Evolutionary conservation across 2,329 filamentous ascomycete genomes (phyloP).

Genomic region (Knufia petricola): DNA sequence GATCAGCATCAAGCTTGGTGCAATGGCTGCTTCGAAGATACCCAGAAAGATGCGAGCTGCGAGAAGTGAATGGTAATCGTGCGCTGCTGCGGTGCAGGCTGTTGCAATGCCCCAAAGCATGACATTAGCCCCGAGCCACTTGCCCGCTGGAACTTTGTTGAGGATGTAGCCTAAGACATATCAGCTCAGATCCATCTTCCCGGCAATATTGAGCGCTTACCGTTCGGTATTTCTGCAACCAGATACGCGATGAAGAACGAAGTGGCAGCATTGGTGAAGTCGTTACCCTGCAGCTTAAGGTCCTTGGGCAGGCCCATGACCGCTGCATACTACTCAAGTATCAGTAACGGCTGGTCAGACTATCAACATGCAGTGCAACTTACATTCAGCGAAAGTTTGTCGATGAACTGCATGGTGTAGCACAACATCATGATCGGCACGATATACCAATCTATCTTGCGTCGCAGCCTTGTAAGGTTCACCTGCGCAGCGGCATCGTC

Average conservation of each 20-base stretch:
- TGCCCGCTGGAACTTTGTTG: constrained; percentile 51
- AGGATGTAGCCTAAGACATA: constrained; percentile 45
- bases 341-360: neutral
- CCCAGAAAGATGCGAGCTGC: constrained; percentile 50
- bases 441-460: constrained; percentile 27
- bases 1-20: constrained; percentile 52
- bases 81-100: constrained; percentile 39
- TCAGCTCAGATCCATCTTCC: too few species aligned
- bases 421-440: constrained; percentile 28
- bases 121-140: constrained; percentile 52
- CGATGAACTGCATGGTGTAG: constrained; percentile 28
- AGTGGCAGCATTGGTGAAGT: constrained; percentile 54
- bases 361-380: constrained; percentile 21
- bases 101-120: constrained; percentile 38
- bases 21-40: constrained; percentile 51
- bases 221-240: constrained; percentile 46
- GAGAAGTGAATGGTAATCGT: constrained; percentile 45
- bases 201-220: constrained; percentile 27
- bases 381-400: constrained; percentile 44
- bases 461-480: constrained; percentile 39
- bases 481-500: constrained; percentile 27
- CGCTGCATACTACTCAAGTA: constrained; percentile 2
- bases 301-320: constrained; percentile 55
- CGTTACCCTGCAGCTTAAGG: constrained; percentile 46
- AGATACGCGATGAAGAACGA: constrained; percentile 55